Percentiles rank a stretch among this genome's conserved stretches.
Evolutionary conservation across 169 alveolate genomes (phyloP).

Genomic region (Toxoplasma gondii): DNA sequence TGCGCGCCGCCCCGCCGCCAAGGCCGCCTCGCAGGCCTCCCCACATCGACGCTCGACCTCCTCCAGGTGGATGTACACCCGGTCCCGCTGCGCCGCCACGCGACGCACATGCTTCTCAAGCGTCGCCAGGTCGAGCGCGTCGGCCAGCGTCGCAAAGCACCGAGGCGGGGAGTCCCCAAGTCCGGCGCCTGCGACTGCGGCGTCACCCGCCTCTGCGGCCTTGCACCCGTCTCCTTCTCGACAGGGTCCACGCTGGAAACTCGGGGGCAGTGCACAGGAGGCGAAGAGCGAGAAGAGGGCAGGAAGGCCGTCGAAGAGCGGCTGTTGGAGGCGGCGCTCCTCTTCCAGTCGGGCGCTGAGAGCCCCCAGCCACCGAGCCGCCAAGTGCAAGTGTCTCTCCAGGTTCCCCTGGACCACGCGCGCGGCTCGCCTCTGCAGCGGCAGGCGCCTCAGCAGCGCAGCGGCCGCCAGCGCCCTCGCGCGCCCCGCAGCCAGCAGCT

Average conservation of each 20-base stretch:
- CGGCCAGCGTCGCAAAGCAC: not conserved
- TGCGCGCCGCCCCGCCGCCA: slow-evolving; percentile 2
- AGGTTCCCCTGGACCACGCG: slow-evolving; percentile 18
- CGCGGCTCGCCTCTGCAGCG: not conserved
- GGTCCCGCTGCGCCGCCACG: not conserved
- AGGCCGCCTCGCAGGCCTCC: slow-evolving; percentile 1
- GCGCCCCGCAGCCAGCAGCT: slow-evolving; percentile 26
- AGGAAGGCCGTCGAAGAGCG: slow-evolving; percentile 15
- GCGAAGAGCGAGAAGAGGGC: not conserved
- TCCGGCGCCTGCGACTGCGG: not conserved
- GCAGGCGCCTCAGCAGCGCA: not conserved
- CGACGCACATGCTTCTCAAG: not conserved
- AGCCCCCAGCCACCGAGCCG: slow-evolving; percentile 10
- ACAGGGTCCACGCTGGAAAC: not conserved
- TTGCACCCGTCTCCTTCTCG: not conserved
- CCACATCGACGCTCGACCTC: not conserved
- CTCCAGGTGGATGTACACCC: not conserved
- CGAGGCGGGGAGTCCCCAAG: no score
- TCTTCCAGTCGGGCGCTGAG: not conserved
- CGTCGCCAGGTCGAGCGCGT: not conserved
- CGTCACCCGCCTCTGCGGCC: not conserved
- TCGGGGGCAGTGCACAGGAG: not conserved
- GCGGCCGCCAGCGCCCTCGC: slow-evolving; percentile 31
- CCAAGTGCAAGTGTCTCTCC: slow-evolving; percentile 16
- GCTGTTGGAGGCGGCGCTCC: slow-evolving; percentile 28